Base-by-base conservation (phyloP, 202 grass and related monocot species). In the Elaeis oleifera region DNA sequence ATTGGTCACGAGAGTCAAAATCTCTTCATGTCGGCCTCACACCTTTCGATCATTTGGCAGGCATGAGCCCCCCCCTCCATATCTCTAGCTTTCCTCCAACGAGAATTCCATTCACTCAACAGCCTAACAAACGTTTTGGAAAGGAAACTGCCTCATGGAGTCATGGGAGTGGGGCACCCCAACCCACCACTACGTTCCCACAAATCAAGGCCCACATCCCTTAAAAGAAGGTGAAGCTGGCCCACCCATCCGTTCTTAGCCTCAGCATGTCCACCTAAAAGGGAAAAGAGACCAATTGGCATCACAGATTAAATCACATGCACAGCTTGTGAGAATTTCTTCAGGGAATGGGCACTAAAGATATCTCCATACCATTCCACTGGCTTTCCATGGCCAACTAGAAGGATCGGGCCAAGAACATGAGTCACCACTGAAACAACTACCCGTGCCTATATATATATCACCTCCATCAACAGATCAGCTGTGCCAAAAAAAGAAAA, bases 191-290 rank as follows among this genome's bases (percentile, higher is more conserved):
- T 59, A 4, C 28, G 13, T 13, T 6, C 29, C 60, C 20, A 61
- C 60, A 49, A 18, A 6, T 49, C n/a, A 18, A 63, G 60, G 60
- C 21, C 32, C 32, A 48, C 7, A 23, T 20, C 11, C 36, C 32
- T 13, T 59, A 16, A 59, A 31, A 16, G 4, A 27, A 59, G 22
- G 15, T 17, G 1, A 29, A 59, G 31, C 36, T 58, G 56, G 56
- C 11, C 56, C 19, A 5, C 23, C 21, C 1, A 18, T 61, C 6
- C 22, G 26, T 61, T 58, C 4, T 31, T 18, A 23, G 8, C 60
- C 60, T 53, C 24, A 66, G 49, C 63, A 53, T 26, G 9, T 18
- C 18, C 26, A n/a, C 63, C 26, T 1, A 51, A 66, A 53, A 53
- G 22, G 23, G 19, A 29, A 66, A 50, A 28, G 5, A 44, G 11